Evolutionary conservation across 192 early-diverging fungal genomes (phyloP), one percentile per base, ranked within the genome.

Genomic region (Rhizophagus prolifer): DNA sequence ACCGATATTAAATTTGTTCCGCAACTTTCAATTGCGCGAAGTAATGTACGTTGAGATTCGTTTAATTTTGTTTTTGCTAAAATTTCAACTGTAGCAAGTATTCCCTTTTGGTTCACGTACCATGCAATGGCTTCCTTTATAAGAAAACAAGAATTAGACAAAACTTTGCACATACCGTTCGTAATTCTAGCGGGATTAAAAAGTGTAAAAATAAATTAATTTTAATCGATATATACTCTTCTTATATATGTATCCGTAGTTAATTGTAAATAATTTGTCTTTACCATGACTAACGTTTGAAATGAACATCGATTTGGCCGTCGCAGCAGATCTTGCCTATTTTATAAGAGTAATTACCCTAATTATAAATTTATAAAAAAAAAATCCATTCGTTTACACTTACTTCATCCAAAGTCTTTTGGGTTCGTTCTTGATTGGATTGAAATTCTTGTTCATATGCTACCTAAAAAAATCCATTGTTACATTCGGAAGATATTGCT

Each of bases 1-100:
- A 67, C 65, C 65, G 65, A 67, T 16, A 67, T 67, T 41, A 67
- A 25, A 67, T 67, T 67, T n/a, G 65, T 67, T 23, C 65, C 65
- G n/a, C 65, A 67, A 67, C 65, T 67, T 67, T 67, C 65, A 6
- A 67, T 67, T 4, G 65, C 65, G 8, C 38, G 41, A 38, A 67
- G 65, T 67, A 67, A 23, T 21, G 65, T 28, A 9, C 34, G 65
- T 38, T 67, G 65, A 67, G 65, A 67, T 67, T 67, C 65, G 8
- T 67, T 67, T 67, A 67, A 67, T 41, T 36, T 4, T 19, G 65
- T 67, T 8, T 67, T 67, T 41, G 62, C 13, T 38, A 67, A 67
- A 36, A 67, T 67, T 38, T 67, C 65, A 10, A 23, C 34, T 14
- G 28, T 67, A 8, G 34, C 65, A 14, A 67, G 65, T 36, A 67